Evolutionary conservation across 805 yeast genomes (phyloP).

Genomic region (Hanseniaspora clermontiae): DNA sequence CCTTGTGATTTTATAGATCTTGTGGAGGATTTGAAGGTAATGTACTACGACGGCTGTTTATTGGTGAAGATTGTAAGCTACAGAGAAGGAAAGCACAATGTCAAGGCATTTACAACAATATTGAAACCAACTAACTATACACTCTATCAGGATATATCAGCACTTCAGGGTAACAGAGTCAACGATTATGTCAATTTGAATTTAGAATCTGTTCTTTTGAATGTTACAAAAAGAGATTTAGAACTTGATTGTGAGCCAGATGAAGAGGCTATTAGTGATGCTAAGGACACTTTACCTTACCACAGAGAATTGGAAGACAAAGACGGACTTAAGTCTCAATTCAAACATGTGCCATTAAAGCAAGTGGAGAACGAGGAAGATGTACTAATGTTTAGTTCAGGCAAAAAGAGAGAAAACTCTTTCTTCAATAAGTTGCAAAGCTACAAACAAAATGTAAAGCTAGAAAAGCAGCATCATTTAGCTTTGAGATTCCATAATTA

Average conservation of each 20-base stretch:
- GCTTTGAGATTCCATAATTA: conserved; percentile 11
- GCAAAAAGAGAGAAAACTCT: conserved; percentile 5
- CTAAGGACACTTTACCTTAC: not conserved
- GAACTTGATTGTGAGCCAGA: not conserved
- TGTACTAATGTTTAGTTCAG: not conserved
- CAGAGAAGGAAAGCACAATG: conserved; percentile 12
- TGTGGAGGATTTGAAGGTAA: conserved; percentile 5
- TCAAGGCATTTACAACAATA: conserved; percentile 5
- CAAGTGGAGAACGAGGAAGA: conserved; percentile 8
- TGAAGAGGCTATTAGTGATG: not conserved
- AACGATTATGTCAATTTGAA: conserved; percentile 7
- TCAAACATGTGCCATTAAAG: conserved; percentile 6
- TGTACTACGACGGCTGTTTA: conserved; percentile 9
- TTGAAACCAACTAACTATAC: conserved; percentile 8
- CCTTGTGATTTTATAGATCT: conserved; percentile 10
- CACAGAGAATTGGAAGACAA: conserved; percentile 1
- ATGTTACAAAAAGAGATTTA: conserved; percentile 8
- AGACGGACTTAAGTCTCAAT: conserved; percentile 2
- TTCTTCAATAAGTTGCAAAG: conserved; percentile 7
- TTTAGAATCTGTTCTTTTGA: conserved; percentile 5
- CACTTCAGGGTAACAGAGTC: conserved; percentile 3
- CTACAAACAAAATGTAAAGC: conserved; percentile 11
- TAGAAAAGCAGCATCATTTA: conserved; percentile 12
- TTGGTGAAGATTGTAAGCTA: conserved; percentile 7
- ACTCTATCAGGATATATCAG: conserved; percentile 4